Conservation (phyloP, 108 stramenopile species). For the Cyclotella kingstonii region DNA sequence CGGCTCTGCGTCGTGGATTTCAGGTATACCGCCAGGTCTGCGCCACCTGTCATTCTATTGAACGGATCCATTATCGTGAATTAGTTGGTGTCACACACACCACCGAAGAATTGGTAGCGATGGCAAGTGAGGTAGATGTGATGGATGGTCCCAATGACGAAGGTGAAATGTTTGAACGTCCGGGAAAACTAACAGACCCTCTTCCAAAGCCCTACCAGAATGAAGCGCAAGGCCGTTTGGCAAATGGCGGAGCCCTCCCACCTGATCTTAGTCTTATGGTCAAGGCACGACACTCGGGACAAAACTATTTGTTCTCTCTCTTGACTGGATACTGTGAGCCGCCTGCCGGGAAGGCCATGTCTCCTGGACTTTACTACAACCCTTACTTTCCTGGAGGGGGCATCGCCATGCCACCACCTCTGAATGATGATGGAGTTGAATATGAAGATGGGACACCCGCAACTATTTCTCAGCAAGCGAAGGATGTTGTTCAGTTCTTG, state of each 20-base stretch:
- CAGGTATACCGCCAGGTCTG: constrained; percentile 99
- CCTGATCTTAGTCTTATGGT: constrained; percentile 97
- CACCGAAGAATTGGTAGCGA: constrained; percentile 83
- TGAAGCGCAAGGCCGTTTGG: constrained; percentile 92
- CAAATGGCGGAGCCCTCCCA: constrained; percentile 98
- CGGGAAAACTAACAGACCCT: constrained; percentile 93
- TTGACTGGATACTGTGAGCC: constrained; percentile 96
- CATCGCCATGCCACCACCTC: constrained; percentile 98
- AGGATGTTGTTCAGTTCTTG: constrained; percentile 84
- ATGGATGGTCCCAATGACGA: constrained; percentile 98
- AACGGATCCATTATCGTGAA: constrained; percentile 95
- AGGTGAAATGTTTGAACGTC: constrained; percentile 99
- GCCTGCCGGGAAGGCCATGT: constrained; percentile 95
- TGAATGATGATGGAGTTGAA: constrained; percentile 95
- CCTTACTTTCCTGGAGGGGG: constrained; percentile 97
- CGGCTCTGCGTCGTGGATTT: constrained; percentile 96
- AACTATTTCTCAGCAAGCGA: constrained; percentile 93
- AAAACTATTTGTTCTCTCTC: constrained; percentile 94
- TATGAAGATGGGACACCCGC: constrained; percentile 98
- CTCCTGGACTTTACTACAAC: constrained; percentile 94
- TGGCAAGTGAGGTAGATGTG: constrained; percentile 93
- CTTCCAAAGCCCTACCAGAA: constrained; percentile 95
- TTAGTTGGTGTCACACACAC: constrained; percentile 97
- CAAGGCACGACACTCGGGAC: constrained; percentile 97
- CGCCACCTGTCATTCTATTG: constrained; percentile 92